Conservation (phyloP, 768 basidiomycete species). For the Trametes gibbosa region DNA sequence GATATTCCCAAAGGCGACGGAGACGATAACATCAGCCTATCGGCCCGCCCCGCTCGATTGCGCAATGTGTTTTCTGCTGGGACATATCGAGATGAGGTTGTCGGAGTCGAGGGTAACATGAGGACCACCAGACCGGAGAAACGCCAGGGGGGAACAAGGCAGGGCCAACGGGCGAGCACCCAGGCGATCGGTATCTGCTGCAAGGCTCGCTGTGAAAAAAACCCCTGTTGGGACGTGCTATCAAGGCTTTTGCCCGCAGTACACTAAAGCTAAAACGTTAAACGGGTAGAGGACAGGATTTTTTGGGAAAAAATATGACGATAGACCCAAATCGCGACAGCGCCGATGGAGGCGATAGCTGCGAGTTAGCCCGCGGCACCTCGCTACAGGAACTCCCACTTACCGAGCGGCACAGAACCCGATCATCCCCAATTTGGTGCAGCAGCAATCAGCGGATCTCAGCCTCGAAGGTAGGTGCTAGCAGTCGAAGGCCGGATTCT, state of each 20-base stretch:
- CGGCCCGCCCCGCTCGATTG: slow-evolving; percentile 24
- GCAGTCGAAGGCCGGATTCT: slow-evolving; percentile 6
- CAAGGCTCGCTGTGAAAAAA: neutral
- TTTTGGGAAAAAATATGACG: neutral
- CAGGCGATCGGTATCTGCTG: slow-evolving; percentile 25
- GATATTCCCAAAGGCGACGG: slow-evolving; percentile 14
- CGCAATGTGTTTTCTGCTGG: slow-evolving; percentile 22
- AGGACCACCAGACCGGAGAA: slow-evolving; percentile 20
- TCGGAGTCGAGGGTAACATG: slow-evolving; percentile 29
- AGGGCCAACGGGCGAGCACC: neutral
- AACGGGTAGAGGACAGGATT: slow-evolving; percentile 14
- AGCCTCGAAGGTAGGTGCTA: slow-evolving; percentile 13
- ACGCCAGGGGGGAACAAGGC: slow-evolving; percentile 9
- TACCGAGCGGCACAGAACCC: slow-evolving; percentile 7
- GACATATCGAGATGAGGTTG: slow-evolving; percentile 31
- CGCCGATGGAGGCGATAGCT: slow-evolving; percentile 16
- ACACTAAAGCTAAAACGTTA: slow-evolving; percentile 35
- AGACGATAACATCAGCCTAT: slow-evolving; percentile 31
- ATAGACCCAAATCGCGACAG: slow-evolving; percentile 2
- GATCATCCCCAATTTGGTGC: slow-evolving; percentile 11
- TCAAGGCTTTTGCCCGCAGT: slow-evolving; percentile 22
- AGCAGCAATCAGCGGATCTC: slow-evolving; percentile 16
- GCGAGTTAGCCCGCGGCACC: slow-evolving; percentile 9
- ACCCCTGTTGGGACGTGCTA: slow-evolving; percentile 5
- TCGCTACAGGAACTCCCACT: slow-evolving; percentile 4